A percentile compares a stretch with the other conserved stretches of the same genome.
Conservation (phyloP, 345 rosid genomes). For the Euclidium syriacum region DNA sequence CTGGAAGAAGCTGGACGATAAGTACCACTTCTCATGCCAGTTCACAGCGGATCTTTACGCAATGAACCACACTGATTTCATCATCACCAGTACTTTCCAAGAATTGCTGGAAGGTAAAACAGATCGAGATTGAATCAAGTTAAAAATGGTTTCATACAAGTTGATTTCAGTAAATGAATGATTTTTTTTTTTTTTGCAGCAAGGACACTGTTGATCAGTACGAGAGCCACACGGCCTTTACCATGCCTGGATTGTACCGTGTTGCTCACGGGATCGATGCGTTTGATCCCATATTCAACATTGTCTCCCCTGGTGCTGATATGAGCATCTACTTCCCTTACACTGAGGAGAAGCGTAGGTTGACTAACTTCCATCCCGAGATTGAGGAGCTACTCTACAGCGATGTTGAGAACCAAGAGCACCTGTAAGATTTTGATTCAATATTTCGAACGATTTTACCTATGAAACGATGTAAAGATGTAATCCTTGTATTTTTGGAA, state of each 20-base stretch:
- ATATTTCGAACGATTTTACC: too few species aligned
- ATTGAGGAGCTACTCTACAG: slow-evolving; percentile 91
- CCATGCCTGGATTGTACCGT: slow-evolving; percentile 85
- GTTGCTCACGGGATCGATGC: slow-evolving; percentile 93
- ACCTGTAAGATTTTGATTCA: slow-evolving; percentile 53
- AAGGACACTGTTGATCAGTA: slow-evolving; percentile 92
- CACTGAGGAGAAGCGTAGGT: slow-evolving; percentile 58
- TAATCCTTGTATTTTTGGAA: neutral
- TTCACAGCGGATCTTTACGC: slow-evolving; percentile 92
- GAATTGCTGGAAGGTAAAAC: slow-evolving; percentile 97
- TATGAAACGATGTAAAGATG: neutral
- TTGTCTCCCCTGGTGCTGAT: slow-evolving; percentile 97
- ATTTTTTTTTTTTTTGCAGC: slow-evolving; percentile 33
- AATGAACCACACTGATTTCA: slow-evolving; percentile 96
- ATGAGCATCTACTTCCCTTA: slow-evolving; percentile 86
- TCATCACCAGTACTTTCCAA: slow-evolving; percentile 97
- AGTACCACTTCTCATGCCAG: slow-evolving; percentile 95
- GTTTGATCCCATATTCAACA: slow-evolving; percentile 93
- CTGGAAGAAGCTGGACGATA: slow-evolving; percentile 88
- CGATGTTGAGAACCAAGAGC: slow-evolving; percentile 74
- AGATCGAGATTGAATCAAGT: neutral
- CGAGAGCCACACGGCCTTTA: slow-evolving; percentile 87
- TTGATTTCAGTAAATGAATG: neutral
- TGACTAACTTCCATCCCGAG: slow-evolving; percentile 67
- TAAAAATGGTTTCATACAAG: neutral